Evolutionary conservation across 1,139 yeast species (phyloP).

Genomic region (Candida sojae): DNA sequence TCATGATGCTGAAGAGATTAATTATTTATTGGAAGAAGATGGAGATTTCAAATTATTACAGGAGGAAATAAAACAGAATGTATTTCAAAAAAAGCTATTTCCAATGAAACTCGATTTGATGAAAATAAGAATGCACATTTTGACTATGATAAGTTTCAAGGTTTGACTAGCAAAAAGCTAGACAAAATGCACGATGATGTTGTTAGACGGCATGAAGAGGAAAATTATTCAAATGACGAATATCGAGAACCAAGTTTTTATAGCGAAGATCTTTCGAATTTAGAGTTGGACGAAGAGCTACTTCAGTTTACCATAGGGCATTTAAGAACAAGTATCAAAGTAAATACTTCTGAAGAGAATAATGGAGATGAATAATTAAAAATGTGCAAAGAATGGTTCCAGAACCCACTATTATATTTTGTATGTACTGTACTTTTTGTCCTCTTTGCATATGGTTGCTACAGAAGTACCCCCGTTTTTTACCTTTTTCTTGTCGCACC

Average conservation of each 20-base stretch:
- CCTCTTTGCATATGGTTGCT: too few relatives aligned
- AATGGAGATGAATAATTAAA: background rate
- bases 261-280: slow-evolving; percentile 11
- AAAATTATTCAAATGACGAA: slow-evolving; percentile 16
- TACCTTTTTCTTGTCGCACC: background rate
- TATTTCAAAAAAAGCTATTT: slow-evolving; percentile 5
- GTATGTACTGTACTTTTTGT: too few relatives aligned
- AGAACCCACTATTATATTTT: too few relatives aligned
- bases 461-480: background rate
- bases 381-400: too few relatives aligned
- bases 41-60: slow-evolving; percentile 29
- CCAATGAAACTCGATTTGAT: background rate
- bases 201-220: slow-evolving; percentile 14
- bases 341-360: slow-evolving; percentile 11
- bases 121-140: slow-evolving; percentile 5
- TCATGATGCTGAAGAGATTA: slow-evolving; percentile 46
- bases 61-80: slow-evolving; percentile 21
- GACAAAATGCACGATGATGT: slow-evolving; percentile 24
- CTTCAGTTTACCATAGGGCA: slow-evolving; percentile 30
- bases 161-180: slow-evolving; percentile 24
- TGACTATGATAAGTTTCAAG: slow-evolving; percentile 31
- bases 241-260: slow-evolving; percentile 9
- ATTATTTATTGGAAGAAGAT: slow-evolving; percentile 36
- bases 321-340: slow-evolving; percentile 32
- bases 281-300: slow-evolving; percentile 23